Evolutionary conservation across 176 grass and related monocot genomes (phyloP).

Genomic region (Ananas comosus): DNA sequence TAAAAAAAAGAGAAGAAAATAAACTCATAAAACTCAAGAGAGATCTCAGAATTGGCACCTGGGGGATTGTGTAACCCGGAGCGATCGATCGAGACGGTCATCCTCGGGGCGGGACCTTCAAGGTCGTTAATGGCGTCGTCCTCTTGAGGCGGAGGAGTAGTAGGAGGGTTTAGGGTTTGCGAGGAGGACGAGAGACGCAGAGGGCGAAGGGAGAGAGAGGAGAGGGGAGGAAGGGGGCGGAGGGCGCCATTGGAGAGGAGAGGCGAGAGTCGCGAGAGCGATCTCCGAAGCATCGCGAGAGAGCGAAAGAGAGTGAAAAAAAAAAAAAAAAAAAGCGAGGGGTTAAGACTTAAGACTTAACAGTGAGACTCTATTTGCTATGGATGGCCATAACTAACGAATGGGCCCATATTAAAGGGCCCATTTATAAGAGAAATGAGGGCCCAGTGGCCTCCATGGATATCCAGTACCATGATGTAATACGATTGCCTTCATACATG

Average conservation of each 20-base stretch:
- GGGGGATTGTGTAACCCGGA: conserved; percentile 59
- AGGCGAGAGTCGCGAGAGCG: conserved; percentile 45
- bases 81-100: conserved; percentile 57
- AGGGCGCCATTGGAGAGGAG: conserved; percentile 26
- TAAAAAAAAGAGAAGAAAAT: not conserved
- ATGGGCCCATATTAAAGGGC: too few relatives aligned
- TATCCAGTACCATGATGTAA: too few relatives aligned
- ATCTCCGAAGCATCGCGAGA: conserved; percentile 45
- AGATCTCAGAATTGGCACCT: conserved; percentile 26
- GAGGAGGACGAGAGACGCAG: not conserved
- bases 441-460: too few relatives aligned
- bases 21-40: not conserved
- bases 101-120: not conserved
- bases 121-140: not conserved
- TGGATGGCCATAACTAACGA: too few relatives aligned
- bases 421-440: too few relatives aligned
- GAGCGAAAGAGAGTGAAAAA: not conserved
- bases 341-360: not conserved
- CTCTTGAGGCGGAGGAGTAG: conserved; percentile 21
- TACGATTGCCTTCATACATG: too few relatives aligned
- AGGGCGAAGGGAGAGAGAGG: not conserved
- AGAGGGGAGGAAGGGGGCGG: not conserved
- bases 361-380: not conserved
- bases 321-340: not conserved
- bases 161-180: conserved; percentile 17